phyloP scores from a whole-genome alignment of 2,329 filamentous ascomycete genomes.

The Trichoderma koningiopsis region DNA sequence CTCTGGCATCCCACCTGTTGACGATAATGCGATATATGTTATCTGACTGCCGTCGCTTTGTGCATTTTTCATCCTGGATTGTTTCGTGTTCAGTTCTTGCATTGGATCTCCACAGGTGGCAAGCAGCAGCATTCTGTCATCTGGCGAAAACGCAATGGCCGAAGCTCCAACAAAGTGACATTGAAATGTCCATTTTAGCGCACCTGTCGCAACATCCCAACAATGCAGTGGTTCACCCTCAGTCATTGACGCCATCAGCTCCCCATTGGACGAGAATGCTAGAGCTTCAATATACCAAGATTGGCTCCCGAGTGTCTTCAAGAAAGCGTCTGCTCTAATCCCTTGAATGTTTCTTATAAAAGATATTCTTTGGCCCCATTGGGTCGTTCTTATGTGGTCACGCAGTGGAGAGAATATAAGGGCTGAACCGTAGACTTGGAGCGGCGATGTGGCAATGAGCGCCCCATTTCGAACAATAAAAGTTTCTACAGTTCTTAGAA shows the following conservation, averaged over 20 bases:
- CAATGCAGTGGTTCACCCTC: not conserved
- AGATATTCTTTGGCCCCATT: too few relatives aligned
- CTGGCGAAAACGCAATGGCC: not conserved
- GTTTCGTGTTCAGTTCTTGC: too few relatives aligned
- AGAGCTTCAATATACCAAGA: rapidly evolving
- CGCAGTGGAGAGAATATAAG: too few relatives aligned
- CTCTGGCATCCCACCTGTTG: too few relatives aligned
- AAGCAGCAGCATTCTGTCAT: not conserved
- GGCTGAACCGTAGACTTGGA: slow-evolving; percentile 41
- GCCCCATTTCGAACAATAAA: slow-evolving; percentile 34
- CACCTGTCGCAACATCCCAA: not conserved
- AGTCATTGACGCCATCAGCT: too few relatives aligned
- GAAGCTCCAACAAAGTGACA: not conserved
- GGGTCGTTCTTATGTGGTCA: too few relatives aligned
- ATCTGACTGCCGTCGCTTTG: too few relatives aligned
- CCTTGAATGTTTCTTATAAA: slow-evolving; percentile 26
- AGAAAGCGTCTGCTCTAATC: not conserved
- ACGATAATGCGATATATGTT: too few relatives aligned
- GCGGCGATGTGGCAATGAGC: slow-evolving; percentile 34
- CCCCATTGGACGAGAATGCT: not conserved
- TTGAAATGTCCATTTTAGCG: not conserved
- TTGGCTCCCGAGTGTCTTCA: slow-evolving; percentile 32
- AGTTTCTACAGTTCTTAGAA: slow-evolving; percentile 33
- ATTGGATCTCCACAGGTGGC: too few relatives aligned
- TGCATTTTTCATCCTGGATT: too few relatives aligned